phyloP scores from a whole-genome alignment of 108 stramenopile species.

The Aurantiochytrium sp. region DNA sequence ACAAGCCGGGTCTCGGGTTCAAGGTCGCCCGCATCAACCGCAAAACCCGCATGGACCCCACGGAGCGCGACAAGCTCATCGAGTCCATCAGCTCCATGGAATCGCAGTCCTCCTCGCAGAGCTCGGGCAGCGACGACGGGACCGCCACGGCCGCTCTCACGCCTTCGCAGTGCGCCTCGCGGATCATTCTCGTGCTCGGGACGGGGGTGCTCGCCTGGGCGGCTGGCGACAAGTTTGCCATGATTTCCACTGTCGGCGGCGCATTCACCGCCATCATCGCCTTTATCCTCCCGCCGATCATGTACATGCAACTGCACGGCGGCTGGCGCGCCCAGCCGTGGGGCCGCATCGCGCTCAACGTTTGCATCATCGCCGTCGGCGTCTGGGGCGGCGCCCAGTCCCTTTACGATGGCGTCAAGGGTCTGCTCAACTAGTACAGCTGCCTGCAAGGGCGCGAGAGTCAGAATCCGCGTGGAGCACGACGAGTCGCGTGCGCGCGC shows the following conservation, averaged over 20 bases:
- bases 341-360: neutral
- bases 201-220: neutral
- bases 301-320: neutral
- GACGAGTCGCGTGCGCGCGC: too few species aligned
- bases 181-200: neutral
- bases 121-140: neutral
- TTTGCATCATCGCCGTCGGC: neutral
- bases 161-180: neutral
- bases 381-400: neutral
- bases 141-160: neutral
- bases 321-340: neutral
- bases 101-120: neutral
- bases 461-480: too few species aligned
- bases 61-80: neutral
- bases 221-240: neutral
- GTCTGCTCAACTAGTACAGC: neutral
- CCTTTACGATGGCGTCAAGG: neutral
- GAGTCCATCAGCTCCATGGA: neutral
- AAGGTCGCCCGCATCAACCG: neutral
- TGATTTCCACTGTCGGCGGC: constrained; percentile 9
- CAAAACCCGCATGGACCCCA: neutral
- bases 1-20: neutral
- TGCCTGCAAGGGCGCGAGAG: neutral
- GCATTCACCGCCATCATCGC: neutral
- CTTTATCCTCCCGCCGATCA: neutral